These are phyloP conservation scores for Phytophthora nicotianae DNA, from an alignment of 352 stramenopile genomes.

Conservation along the genomic window DNA sequence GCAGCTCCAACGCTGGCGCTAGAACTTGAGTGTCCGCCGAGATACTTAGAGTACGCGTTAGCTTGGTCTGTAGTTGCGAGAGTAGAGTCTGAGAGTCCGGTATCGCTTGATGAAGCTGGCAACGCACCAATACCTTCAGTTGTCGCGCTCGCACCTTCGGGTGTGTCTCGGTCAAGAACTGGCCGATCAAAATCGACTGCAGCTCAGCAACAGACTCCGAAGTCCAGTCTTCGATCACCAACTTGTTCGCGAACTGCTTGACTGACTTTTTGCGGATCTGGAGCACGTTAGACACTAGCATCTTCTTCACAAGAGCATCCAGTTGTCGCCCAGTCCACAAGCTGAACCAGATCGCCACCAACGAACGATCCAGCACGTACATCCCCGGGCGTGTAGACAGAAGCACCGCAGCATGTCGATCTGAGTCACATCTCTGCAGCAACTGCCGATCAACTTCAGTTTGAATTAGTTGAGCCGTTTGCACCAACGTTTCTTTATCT, in stretches of 20 bases:
- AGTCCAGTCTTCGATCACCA: constrained; percentile 18
- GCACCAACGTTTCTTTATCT: constrained; percentile 17
- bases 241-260: constrained; percentile 54
- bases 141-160: constrained; percentile 66
- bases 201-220: constrained; percentile 29
- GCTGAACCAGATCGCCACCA: constrained; percentile 59
- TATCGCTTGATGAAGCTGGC: constrained; percentile 30
- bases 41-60: constrained; percentile 35
- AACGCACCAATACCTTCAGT: constrained; percentile 57
- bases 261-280: constrained; percentile 67
- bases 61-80: constrained; percentile 27
- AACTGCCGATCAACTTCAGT: constrained; percentile 40
- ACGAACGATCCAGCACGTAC: constrained; percentile 51
- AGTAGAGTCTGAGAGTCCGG: constrained; percentile 10
- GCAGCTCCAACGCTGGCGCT: constrained; percentile 61
- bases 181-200: constrained; percentile 43
- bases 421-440: constrained; percentile 29
- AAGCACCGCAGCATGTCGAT: constrained; percentile 14
- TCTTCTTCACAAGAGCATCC: constrained; percentile 28
- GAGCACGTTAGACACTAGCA: constrained; percentile 53
- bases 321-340: constrained; percentile 24
- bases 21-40: constrained; percentile 60
- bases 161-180: constrained; percentile 67
- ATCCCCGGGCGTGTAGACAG: constrained; percentile 39
- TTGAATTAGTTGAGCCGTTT: constrained; percentile 26